phyloP scores from a whole-genome alignment of 1,284 basidiomycete genomes.

The Trametes polyzona region DNA sequence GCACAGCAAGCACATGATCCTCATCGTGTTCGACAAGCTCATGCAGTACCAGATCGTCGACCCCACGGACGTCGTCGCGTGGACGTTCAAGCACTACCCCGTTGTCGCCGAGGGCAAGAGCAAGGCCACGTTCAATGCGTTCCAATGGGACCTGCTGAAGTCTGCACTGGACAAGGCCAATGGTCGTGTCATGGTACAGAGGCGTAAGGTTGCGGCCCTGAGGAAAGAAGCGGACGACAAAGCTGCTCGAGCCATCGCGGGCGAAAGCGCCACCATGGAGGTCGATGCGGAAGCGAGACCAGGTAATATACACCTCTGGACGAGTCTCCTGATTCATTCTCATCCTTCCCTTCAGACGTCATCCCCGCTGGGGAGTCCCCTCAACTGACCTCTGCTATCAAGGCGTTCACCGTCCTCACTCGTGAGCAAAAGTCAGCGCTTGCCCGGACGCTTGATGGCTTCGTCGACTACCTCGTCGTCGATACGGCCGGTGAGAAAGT shows the following conservation, averaged over 20 bases:
- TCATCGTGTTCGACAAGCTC: conserved; percentile 95
- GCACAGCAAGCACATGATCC: conserved; percentile 80
- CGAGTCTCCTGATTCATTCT: too few relatives aligned
- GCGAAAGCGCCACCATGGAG: conserved; percentile 60
- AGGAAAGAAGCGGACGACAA: conserved; percentile 88
- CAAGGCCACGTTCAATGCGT: conserved; percentile 54
- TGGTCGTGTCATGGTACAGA: conserved; percentile 79
- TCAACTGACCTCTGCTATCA: conserved; percentile 67
- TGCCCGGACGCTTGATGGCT: conserved; percentile 68
- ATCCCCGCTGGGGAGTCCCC: conserved; percentile 60
- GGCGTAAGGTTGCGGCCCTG: conserved; percentile 70
- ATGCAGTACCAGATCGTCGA: conserved; percentile 99
- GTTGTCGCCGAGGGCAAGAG: conserved; percentile 33
- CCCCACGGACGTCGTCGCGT: conserved; percentile 87
- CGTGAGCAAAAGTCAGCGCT: conserved; percentile 76
- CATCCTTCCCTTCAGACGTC: conserved; percentile 42
- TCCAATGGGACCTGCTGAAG: conserved; percentile 84
- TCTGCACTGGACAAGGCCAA: conserved; percentile 88
- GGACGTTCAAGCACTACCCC: conserved; percentile 71
- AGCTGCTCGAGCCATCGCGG: conserved; percentile 72
- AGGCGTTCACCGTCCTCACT: conserved; percentile 72
- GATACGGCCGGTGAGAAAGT: conserved; percentile 49
- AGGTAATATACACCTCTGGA: conserved; percentile 46
- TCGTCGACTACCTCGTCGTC: conserved; percentile 62
- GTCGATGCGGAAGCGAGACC: conserved; percentile 70